Percentiles rank a stretch among this genome's conserved stretches.
Evolutionary conservation across 2,329 filamentous ascomycete genomes (phyloP).

Genomic region (Penicillium vulpinum): DNA sequence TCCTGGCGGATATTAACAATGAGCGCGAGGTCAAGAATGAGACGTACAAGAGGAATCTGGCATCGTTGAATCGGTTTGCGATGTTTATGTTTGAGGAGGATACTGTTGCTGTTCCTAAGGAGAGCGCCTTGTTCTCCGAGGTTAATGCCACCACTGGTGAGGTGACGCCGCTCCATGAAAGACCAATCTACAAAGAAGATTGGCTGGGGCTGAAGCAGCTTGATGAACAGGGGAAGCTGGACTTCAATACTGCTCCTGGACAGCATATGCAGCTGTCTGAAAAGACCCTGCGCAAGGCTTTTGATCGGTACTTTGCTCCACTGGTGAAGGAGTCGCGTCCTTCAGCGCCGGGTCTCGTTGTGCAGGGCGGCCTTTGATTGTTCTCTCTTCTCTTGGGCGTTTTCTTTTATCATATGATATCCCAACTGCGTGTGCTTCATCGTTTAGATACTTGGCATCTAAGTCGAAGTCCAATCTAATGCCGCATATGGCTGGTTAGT

Average conservation of each 20-base stretch:
- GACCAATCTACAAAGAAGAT: slow-evolving; percentile 79
- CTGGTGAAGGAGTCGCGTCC: slow-evolving; percentile 20
- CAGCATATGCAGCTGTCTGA: slow-evolving; percentile 80
- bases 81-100: slow-evolving; percentile 92
- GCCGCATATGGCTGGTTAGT: background rate
- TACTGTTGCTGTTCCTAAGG: slow-evolving; percentile 81
- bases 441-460: background rate
- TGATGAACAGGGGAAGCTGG: slow-evolving; percentile 75
- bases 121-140: slow-evolving; percentile 88
- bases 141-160: slow-evolving; percentile 67
- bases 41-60: slow-evolving; percentile 71
- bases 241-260: slow-evolving; percentile 71
- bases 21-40: slow-evolving; percentile 74
- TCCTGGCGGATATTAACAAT: slow-evolving; percentile 95
- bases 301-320: slow-evolving; percentile 53
- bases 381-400: background rate
- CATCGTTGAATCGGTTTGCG: slow-evolving; percentile 71
- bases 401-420: slow-evolving; percentile 4
- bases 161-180: slow-evolving; percentile 66
- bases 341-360: slow-evolving; percentile 13
- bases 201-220: slow-evolving; percentile 84
- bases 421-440: background rate
- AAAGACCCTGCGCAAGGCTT: slow-evolving; percentile 64
- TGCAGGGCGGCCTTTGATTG: slow-evolving; percentile 16
- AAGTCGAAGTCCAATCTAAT: background rate